Evolutionary conservation across 495 filamentous ascomycete genomes (phyloP).

Genomic region (Penicillium alfredii): DNA sequence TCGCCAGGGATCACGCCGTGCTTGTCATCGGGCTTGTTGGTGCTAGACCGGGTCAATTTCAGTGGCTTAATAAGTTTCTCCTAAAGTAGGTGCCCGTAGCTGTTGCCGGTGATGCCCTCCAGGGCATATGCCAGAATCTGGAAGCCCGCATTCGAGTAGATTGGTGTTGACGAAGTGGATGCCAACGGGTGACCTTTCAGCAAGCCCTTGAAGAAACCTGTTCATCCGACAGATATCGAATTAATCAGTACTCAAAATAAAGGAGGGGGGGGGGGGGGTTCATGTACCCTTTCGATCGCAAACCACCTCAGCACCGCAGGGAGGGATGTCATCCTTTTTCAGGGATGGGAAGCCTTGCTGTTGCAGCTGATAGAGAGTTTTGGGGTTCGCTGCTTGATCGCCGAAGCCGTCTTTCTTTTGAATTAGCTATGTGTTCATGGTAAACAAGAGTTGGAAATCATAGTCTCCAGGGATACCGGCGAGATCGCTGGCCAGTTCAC

Average conservation of each 20-base stretch:
- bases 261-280: neutral
- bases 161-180: conserved; percentile 42
- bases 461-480: conserved; percentile 46
- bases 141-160: conserved; percentile 57
- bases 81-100: conserved; percentile 10
- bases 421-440: neutral
- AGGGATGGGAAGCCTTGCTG: conserved; percentile 36
- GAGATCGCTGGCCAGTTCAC: conserved; percentile 47
- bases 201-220: conserved; percentile 51
- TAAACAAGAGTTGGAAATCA: conserved; percentile 5
- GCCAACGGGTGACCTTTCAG: conserved; percentile 43
- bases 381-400: conserved; percentile 10
- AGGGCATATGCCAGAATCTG: conserved; percentile 52
- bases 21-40: conserved; percentile 22
- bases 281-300: conserved; percentile 21
- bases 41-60: conserved; percentile 32
- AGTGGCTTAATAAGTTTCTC: conserved; percentile 32
- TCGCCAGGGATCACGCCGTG: conserved; percentile 35
- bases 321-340: conserved; percentile 8
- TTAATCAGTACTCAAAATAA: conserved; percentile 5
- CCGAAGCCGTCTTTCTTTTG: conserved; percentile 15
- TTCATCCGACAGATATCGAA: too few species aligned
- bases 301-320: conserved; percentile 13
- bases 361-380: too few species aligned
- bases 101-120: conserved; percentile 23